Conservation (phyloP, 129 eudicot genomes). For the Arctium lappa region DNA sequence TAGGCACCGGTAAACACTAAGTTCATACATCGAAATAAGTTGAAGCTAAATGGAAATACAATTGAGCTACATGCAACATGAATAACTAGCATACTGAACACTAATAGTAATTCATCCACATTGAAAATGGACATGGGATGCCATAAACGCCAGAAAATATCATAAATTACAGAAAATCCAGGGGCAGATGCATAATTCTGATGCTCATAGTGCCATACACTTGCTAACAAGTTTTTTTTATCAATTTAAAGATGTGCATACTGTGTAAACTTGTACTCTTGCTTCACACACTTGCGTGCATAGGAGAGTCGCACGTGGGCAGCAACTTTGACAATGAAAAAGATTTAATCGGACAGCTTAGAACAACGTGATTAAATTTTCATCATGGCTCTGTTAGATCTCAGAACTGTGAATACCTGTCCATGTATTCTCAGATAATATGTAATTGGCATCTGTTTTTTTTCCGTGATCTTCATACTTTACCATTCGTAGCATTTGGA, state of each 20-base stretch:
- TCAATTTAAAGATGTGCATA: constrained; percentile 1
- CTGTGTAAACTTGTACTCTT: neutral
- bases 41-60: neutral
- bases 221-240: too few species aligned
- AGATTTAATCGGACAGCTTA: neutral
- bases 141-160: neutral
- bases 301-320: neutral
- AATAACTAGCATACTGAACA: neutral
- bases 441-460: neutral
- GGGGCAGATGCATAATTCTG: neutral
- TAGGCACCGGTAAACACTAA: neutral
- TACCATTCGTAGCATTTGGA: neutral
- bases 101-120: neutral
- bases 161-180: neutral
- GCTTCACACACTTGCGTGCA: too few species aligned
- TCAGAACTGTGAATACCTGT: too few species aligned
- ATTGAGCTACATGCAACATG: neutral
- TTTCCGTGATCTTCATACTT: neutral
- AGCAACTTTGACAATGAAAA: neutral
- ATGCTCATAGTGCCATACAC: neutral
- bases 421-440: neutral
- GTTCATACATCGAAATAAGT: neutral
- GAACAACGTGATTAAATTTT: neutral
- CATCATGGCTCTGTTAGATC: neutral
- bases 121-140: neutral